A percentile compares a stretch with the other conserved stretches of the same genome.
phyloP scores from a whole-genome alignment of 2,329 filamentous ascomycete species.

The Pseudocercospora pini-densiflorae region DNA sequence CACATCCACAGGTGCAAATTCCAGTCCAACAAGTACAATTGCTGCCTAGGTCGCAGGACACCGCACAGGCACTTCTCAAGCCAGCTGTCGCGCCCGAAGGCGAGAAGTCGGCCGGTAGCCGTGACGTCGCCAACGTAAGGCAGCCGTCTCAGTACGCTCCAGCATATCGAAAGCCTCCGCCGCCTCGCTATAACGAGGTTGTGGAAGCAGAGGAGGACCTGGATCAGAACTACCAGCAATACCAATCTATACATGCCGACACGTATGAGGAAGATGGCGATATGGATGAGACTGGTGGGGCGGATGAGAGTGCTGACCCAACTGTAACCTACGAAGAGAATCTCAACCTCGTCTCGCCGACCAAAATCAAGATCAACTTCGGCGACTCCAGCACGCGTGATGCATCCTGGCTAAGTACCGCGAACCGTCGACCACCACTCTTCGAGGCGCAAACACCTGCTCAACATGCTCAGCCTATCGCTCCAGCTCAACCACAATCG shows the following conservation, averaged over 20 bases:
- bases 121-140: not conserved
- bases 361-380: slow-evolving; percentile 43
- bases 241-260: not conserved
- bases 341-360: slow-evolving; percentile 42
- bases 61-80: not conserved
- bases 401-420: slow-evolving; percentile 18
- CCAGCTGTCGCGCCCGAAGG: not conserved
- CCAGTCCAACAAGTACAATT: slow-evolving; percentile 18
- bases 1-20: not conserved
- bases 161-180: not conserved
- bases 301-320: slow-evolving; percentile 14
- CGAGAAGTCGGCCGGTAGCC: not conserved
- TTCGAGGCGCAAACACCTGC: slow-evolving; percentile 25
- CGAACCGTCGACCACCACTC: slow-evolving; percentile 28
- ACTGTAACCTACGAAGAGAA: slow-evolving; percentile 41
- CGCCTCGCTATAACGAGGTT: not conserved
- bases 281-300: slow-evolving; percentile 12
- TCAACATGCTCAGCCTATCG: not conserved
- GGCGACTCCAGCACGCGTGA: slow-evolving; percentile 34
- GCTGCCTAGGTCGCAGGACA: slow-evolving; percentile 4
- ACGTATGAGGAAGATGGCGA: slow-evolving; percentile 16
- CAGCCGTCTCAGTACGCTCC: not conserved
- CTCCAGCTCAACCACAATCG: not conserved
- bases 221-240: not conserved
- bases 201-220: not conserved